phyloP scores from a whole-genome alignment of 164 flowering plant genomes.

The Macadamia integrifolia region DNA sequence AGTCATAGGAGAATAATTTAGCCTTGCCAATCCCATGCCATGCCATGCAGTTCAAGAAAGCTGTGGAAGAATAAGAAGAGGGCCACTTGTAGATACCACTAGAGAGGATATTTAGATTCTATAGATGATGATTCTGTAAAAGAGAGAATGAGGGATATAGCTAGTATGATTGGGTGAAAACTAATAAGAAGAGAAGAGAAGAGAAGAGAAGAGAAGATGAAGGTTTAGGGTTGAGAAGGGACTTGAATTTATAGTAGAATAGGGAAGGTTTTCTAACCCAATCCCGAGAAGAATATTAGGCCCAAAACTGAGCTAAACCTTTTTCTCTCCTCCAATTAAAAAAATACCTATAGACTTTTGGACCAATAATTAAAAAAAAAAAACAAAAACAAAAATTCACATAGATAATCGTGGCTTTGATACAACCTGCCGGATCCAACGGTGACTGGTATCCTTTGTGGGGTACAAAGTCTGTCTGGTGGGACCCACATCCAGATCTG shows the following conservation, averaged over 20 bases:
- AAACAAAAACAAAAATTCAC: background rate
- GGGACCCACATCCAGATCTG: slow-evolving; percentile 20
- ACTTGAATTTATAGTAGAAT: slow-evolving; percentile 9
- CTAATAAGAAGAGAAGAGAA: background rate
- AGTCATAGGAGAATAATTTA: background rate
- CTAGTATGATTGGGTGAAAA: no score
- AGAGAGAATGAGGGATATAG: background rate
- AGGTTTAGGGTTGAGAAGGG: background rate
- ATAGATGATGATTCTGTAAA: background rate
- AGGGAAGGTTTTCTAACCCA: slow-evolving; percentile 9
- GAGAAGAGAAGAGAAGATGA: no score
- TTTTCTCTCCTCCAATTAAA: slow-evolving; percentile 5
- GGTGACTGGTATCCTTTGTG: slow-evolving; percentile 24
- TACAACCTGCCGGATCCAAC: slow-evolving; percentile 33
- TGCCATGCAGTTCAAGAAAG: slow-evolving; percentile 39
- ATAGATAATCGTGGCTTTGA: slow-evolving; percentile 18
- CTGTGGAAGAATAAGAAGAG: slow-evolving; percentile 40
- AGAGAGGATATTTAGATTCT: background rate
- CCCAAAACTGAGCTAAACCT: slow-evolving; percentile 14
- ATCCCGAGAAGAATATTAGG: slow-evolving; percentile 25
- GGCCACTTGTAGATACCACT: slow-evolving; percentile 7
- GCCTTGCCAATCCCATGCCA: background rate
- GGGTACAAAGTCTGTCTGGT: slow-evolving; percentile 10
- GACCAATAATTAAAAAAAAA: slow-evolving; percentile 11
- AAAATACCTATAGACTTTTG: slow-evolving; percentile 11